Conservation (phyloP, 2,329 filamentous ascomycete genomes). For the Proliferodiscus dingleyae region DNA sequence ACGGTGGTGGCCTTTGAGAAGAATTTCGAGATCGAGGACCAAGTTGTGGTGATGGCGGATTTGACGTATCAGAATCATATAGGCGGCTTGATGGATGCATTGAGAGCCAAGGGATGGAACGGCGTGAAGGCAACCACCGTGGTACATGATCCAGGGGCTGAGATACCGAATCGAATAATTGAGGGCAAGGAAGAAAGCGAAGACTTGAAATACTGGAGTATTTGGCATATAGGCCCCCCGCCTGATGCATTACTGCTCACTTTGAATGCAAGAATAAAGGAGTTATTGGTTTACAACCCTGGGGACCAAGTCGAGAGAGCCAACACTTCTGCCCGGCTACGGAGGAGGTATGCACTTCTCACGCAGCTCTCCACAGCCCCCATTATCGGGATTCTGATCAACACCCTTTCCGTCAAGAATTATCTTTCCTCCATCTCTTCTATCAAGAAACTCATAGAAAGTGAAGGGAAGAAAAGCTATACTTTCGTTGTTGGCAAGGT, state of each 20-base stretch:
- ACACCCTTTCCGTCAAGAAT: slow-evolving; percentile 87
- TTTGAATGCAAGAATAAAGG: slow-evolving; percentile 74
- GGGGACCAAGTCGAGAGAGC: slow-evolving; percentile 22
- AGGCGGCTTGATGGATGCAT: slow-evolving; percentile 45
- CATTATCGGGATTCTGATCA: slow-evolving; percentile 90
- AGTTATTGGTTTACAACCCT: slow-evolving; percentile 65
- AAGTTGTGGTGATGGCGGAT: slow-evolving; percentile 80
- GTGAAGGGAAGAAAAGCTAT: slow-evolving; percentile 89
- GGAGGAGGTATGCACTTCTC: slow-evolving; percentile 83
- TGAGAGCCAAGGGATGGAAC: slow-evolving; percentile 63
- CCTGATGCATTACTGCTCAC: slow-evolving; percentile 82
- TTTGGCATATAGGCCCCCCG: slow-evolving; percentile 80
- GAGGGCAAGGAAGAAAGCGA: slow-evolving; percentile 34
- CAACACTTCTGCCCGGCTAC: slow-evolving; percentile 54
- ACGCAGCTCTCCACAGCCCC: slow-evolving; percentile 74
- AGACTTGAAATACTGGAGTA: slow-evolving; percentile 48
- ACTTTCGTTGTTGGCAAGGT: slow-evolving; percentile 95
- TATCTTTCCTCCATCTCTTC: slow-evolving; percentile 77
- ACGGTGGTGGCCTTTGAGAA: slow-evolving; percentile 56
- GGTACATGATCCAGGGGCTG: slow-evolving; percentile 70
- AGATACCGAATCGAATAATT: slow-evolving; percentile 78
- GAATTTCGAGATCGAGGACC: slow-evolving; percentile 58
- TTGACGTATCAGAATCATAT: slow-evolving; percentile 81
- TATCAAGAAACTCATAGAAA: slow-evolving; percentile 66
- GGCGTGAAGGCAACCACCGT: slow-evolving; percentile 66